Base-by-base conservation (phyloP, 2,329 filamentous ascomycete genomes). In the Colletotrichum navitas region DNA sequence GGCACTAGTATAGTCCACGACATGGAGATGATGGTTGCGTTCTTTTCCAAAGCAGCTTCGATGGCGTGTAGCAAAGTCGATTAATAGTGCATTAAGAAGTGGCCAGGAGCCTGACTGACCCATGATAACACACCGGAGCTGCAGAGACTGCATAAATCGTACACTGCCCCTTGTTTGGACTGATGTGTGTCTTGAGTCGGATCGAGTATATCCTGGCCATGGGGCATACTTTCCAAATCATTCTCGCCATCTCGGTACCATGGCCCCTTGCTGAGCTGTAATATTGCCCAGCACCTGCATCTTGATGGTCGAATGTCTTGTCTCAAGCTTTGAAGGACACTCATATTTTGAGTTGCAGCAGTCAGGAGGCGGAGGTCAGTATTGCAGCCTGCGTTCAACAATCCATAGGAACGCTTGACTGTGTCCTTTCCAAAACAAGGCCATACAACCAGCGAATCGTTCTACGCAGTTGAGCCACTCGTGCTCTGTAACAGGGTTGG, bases 11-110 rank as follows among this genome's bases (percentile, higher is more conserved):
- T 76, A 0, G 76, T 78, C 78, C 78, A 79, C 2, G 74, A 76
- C 78, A 79, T 79, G 36, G 75, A 78, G 60, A 79, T 78, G n/a
- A 78, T 78, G 34, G 78, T 58, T 1, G 78, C 76, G 11, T 68
- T 61, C 16, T 74, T 65, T 32, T 72, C 59, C 2, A 75, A 52
- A 2, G 77, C 78, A 41, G 67, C 68, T 26, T 52, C 16, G 18
- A 78, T 65, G 7, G 76, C 76, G 71, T 76, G 14, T 26, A 16
- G 10, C 16, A 5, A 21, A 16, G 6, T n/a, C 32, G 11, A 12
- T 29, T 55, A 29, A 6, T 34, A 29, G 6, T 55, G 7, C 52
- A 5, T 55, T 1, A 6, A 2, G 12, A 34, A 21, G 16, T 12
- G 43, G 18, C 21, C 7, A 45, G 21, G 18, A 21, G 14, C 29